Conservation (phyloP, 2,329 filamentous ascomycete genomes). For the Diaporthe citrichinensis region DNA sequence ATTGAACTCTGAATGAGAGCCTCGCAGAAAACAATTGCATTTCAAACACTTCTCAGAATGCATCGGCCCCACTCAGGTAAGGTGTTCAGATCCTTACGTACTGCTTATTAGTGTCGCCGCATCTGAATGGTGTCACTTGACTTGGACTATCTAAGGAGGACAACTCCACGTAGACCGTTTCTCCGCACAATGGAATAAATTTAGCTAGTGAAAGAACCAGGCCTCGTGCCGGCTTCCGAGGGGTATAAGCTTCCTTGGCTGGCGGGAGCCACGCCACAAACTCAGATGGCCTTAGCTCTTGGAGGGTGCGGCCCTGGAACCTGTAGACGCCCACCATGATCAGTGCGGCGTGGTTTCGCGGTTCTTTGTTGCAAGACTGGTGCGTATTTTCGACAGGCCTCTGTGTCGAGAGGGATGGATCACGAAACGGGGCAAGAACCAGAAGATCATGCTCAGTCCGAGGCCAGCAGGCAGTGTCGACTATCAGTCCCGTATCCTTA, state of each 20-base stretch:
- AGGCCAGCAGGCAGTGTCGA: not conserved
- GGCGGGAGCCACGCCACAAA: conserved; percentile 2
- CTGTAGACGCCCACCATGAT: not conserved
- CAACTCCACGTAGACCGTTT: not conserved
- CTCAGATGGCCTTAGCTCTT: not conserved
- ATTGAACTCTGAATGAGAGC: not conserved
- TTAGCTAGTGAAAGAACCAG: not conserved
- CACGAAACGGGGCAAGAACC: not conserved
- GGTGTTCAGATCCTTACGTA: not conserved
- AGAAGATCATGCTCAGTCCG: not conserved
- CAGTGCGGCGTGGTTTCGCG: not conserved
- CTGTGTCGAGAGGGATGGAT: not conserved
- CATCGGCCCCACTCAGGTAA: not conserved
- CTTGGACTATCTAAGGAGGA: not conserved
- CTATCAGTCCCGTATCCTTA: not conserved
- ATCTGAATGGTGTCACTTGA: not conserved
- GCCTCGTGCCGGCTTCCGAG: conserved; percentile 7
- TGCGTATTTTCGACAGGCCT: not conserved
- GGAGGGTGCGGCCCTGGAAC: not conserved
- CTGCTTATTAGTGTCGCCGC: too few species aligned
- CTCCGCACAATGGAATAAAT: not conserved
- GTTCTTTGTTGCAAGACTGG: not conserved
- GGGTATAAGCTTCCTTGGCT: conserved; percentile 16
- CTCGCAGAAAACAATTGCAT: not conserved
- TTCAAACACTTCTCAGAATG: not conserved